Percentiles rank a stretch among this genome's conserved stretches.
Evolutionary conservation across 306 rosid genomes (phyloP).

Genomic region (Ziziphus jujuba): DNA sequence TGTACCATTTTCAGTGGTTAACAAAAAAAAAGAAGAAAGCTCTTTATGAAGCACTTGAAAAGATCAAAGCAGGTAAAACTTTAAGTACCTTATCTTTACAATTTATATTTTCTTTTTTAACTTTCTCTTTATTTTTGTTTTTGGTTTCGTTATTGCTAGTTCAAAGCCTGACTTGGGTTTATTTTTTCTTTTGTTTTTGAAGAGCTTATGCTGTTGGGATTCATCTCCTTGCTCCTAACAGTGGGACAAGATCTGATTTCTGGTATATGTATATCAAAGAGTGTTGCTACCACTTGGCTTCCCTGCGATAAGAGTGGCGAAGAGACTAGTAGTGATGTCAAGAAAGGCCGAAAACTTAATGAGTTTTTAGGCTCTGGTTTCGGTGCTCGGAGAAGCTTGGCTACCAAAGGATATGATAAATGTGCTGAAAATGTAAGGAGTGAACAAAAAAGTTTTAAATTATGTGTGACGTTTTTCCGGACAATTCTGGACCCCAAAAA

Average conservation of each 20-base stretch:
- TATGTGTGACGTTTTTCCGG: too few relatives aligned
- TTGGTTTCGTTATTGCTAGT: background rate
- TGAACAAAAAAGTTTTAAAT: too few relatives aligned
- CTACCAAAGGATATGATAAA: slow-evolving; percentile 33
- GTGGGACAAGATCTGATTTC: slow-evolving; percentile 36
- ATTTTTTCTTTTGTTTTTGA: slow-evolving; percentile 9
- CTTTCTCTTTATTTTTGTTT: too few relatives aligned
- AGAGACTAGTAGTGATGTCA: background rate
- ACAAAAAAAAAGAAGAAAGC: slow-evolving; percentile 48
- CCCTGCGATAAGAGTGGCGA: slow-evolving; percentile 30
- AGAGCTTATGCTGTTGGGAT: slow-evolving; percentile 86
- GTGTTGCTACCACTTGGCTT: slow-evolving; percentile 53
- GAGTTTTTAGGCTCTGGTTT: slow-evolving; percentile 25
- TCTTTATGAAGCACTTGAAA: slow-evolving; percentile 72
- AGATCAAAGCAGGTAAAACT: slow-evolving; percentile 57
- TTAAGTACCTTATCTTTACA: background rate
- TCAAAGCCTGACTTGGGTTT: slow-evolving; percentile 17
- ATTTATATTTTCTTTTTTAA: too few relatives aligned
- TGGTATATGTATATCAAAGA: slow-evolving; percentile 40
- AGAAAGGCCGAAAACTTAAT: slow-evolving; percentile 26
- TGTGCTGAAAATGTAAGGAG: slow-evolving; percentile 37
- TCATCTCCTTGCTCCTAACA: slow-evolving; percentile 58
- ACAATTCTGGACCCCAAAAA: background rate
- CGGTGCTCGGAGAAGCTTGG: slow-evolving; percentile 35
- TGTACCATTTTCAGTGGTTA: slow-evolving; percentile 37